Evolutionary conservation across 1,284 basidiomycete species (phyloP).

Genomic region (Ceratobasidium sp.): DNA sequence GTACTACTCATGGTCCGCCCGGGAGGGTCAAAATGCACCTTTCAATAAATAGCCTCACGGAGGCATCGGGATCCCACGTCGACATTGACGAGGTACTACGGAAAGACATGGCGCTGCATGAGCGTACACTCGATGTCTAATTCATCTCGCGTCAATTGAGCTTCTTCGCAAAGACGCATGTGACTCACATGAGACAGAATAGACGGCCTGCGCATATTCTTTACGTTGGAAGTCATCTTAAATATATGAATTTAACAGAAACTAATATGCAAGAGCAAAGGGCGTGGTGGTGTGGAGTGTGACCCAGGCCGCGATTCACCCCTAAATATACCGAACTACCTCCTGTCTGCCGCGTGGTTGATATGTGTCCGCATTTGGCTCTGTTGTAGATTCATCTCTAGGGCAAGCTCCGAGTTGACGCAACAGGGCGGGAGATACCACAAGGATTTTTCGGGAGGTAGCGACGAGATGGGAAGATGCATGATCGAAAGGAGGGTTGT

Average conservation of each 20-base stretch:
- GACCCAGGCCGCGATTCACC: slow-evolving; percentile 5
- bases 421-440: too few relatives aligned
- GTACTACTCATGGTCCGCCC: slow-evolving; percentile 16
- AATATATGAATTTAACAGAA: not conserved
- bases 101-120: slow-evolving; percentile 6
- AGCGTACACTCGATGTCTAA: slow-evolving; percentile 8
- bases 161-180: not conserved
- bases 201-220: slow-evolving; percentile 11
- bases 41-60: slow-evolving; percentile 27
- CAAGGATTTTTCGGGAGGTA: not conserved
- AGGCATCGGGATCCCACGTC: slow-evolving; percentile 27
- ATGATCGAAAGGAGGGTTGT: not conserved
- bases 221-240: not conserved
- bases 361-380: slow-evolving; percentile 30
- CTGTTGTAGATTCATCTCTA: slow-evolving; percentile 17
- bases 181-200: slow-evolving; percentile 19
- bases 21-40: not conserved
- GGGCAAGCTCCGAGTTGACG: slow-evolving; percentile 14
- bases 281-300: not conserved
- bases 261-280: not conserved
- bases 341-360: slow-evolving; percentile 37
- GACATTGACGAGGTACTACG: slow-evolving; percentile 4
- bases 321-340: slow-evolving; percentile 30
- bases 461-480: not conserved
- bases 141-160: not conserved